Evolutionary conservation across 495 filamentous ascomycete genomes (phyloP).

Genomic region (Pseudevernia furfuracea): DNA sequence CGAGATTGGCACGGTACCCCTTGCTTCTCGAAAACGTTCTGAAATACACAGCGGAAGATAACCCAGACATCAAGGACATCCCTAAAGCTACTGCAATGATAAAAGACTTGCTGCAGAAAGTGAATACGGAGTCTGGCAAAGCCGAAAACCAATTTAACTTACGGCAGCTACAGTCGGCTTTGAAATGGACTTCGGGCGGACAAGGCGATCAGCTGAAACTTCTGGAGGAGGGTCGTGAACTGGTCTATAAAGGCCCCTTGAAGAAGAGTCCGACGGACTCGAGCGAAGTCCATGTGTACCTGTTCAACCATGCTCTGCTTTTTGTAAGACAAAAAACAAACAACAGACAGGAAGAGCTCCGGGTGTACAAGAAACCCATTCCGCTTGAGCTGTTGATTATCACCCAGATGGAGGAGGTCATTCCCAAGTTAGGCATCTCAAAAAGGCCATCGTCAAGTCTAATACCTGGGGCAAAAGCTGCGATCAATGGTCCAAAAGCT

Average conservation of each 20-base stretch:
- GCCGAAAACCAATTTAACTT: slow-evolving; percentile 98
- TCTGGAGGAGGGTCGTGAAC: slow-evolving; percentile 84
- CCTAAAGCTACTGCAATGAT: slow-evolving; percentile 80
- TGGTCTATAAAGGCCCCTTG: slow-evolving; percentile 84
- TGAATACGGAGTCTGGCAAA: slow-evolving; percentile 92
- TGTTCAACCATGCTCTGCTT: slow-evolving; percentile 93
- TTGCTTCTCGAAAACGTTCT: slow-evolving; percentile 84
- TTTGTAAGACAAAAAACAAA: slow-evolving; percentile 80
- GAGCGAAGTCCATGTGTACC: slow-evolving; percentile 83
- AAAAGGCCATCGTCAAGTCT: slow-evolving; percentile 88
- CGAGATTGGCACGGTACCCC: slow-evolving; percentile 89
- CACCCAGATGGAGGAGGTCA: slow-evolving; percentile 90
- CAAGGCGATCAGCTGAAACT: slow-evolving; percentile 83
- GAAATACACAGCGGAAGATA: slow-evolving; percentile 81
- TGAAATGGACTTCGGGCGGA: slow-evolving; percentile 80
- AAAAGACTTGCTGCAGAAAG: slow-evolving; percentile 74
- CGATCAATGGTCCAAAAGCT: slow-evolving; percentile 37
- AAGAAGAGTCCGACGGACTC: slow-evolving; percentile 86
- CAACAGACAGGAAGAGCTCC: slow-evolving; percentile 89
- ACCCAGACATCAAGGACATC: slow-evolving; percentile 82
- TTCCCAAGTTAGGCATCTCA: slow-evolving; percentile 67
- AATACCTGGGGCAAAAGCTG: slow-evolving; percentile 62
- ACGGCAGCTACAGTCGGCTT: slow-evolving; percentile 76
- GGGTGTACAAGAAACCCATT: slow-evolving; percentile 92
- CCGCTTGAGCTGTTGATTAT: slow-evolving; percentile 90